Base-by-base conservation (phyloP, 164 flowering plant species). In the Amborella trichopoda region DNA sequence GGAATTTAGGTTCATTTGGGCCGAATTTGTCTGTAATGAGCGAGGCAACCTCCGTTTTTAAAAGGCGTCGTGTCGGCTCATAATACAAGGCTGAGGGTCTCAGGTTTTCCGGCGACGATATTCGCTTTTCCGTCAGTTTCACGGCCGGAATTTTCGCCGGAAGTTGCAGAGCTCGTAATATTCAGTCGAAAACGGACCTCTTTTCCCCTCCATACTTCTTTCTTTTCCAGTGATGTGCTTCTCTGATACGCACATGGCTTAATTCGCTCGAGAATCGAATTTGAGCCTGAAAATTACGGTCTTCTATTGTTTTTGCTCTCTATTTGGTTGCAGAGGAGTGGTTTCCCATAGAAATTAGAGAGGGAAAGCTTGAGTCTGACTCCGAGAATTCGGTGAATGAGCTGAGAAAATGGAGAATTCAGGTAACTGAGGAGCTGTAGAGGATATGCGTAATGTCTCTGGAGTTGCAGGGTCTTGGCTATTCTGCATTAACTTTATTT, bases 11-110 rank as follows among this genome's bases (percentile, higher is more conserved):
- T 13, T 14, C 58, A 55, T 49, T 54, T 53, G 41, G 27, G 49
- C 26, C n/a, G 43, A 52, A 32, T 56, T 55, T 60, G 64, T 52
- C 64, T 40, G 56, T 26, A 20, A 10, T 47, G 57, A 51, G 48
- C 26, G 28, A 25, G 50, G 47, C 63, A 51, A 36, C 25, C n/a
- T n/a, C n/a, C n/a, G n/a, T n/a, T n/a, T n/a, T n/a, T n/a, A n/a
- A n/a, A n/a, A n/a, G n/a, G n/a, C n/a, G n/a, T n/a, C n/a, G n/a
- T 66, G 74, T 71, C 72, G 63, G 72, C 63, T 63, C 65, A n/a
- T n/a, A n/a, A n/a, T n/a, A n/a, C n/a, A n/a, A n/a, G n/a, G n/a
- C n/a, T n/a, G n/a, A n/a, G n/a, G n/a, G n/a, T n/a, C n/a, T n/a
- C n/a, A n/a, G n/a, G n/a, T n/a, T 30, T 30, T 30, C 13, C 34